phyloP scores from a whole-genome alignment of 352 stramenopile species.

The Phytopythium mirpurense region DNA sequence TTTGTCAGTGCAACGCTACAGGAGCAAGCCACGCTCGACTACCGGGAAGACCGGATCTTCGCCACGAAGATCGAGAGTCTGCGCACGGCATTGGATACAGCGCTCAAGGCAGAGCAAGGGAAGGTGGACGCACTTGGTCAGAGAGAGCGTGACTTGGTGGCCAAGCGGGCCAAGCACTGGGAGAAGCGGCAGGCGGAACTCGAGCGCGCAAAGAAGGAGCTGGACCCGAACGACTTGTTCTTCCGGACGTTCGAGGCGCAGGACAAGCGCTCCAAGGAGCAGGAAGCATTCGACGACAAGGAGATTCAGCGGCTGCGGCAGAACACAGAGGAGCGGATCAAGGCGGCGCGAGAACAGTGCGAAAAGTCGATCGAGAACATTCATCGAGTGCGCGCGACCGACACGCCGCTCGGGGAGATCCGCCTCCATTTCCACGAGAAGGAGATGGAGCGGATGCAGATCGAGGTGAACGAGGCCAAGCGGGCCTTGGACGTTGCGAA shows the following conservation, averaged over 20 bases:
- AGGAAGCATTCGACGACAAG: constrained; percentile 51
- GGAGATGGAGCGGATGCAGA: constrained; percentile 41
- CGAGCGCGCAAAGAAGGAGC: constrained; percentile 60
- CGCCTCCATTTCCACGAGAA: constrained; percentile 57
- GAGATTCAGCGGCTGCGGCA: constrained; percentile 38
- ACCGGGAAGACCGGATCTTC: constrained; percentile 47
- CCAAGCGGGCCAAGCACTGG: constrained; percentile 59
- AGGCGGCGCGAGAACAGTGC: constrained; percentile 32
- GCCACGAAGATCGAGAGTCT: constrained; percentile 39
- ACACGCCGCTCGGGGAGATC: constrained; percentile 43
- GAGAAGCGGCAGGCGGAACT: constrained; percentile 55
- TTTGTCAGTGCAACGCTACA: constrained; percentile 29
- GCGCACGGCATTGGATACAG: constrained; percentile 28
- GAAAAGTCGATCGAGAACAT: constrained; percentile 29
- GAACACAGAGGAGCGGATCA: constrained; percentile 39
- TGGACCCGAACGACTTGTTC: constrained; percentile 77
- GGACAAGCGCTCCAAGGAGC: constrained; percentile 47
- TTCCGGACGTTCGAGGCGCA: constrained; percentile 62
- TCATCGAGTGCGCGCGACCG: constrained; percentile 24
- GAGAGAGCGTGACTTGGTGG: constrained; percentile 33
- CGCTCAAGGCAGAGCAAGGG: constrained; percentile 33
- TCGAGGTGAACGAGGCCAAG: constrained; percentile 44
- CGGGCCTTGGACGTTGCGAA: constrained; percentile 36
- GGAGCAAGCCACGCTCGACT: constrained; percentile 18
- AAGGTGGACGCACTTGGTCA: constrained; percentile 53